Evolutionary conservation across 345 rosid species (phyloP).

Genomic region (Litchi chinensis): DNA sequence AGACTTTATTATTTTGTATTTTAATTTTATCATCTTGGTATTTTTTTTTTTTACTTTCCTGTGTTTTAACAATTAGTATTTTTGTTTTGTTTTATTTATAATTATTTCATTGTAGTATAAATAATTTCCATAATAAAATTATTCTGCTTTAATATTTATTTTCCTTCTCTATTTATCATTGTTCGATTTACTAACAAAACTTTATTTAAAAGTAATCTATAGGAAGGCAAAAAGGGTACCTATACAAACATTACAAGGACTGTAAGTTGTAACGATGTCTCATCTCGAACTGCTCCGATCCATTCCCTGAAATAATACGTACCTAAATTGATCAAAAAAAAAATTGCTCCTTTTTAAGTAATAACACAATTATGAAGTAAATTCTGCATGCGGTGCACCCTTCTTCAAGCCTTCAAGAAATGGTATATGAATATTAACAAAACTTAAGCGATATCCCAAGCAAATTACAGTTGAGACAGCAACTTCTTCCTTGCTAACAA

Average conservation of each 20-base stretch:
- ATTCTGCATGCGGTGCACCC: neutral
- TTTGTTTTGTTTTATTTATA: no score
- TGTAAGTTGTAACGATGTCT: slow-evolving; percentile 56
- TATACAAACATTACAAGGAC: slow-evolving; percentile 81
- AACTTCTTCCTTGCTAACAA: slow-evolving; percentile 55
- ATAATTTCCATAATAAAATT: no score
- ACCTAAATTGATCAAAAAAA: neutral
- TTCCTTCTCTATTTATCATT: no score
- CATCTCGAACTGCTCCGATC: slow-evolving; percentile 72
- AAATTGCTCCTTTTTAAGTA: slow-evolving; percentile 4
- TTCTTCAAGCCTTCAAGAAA: neutral
- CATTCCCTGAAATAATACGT: slow-evolving; percentile 44
- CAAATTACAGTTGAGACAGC: slow-evolving; percentile 64
- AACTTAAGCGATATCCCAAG: slow-evolving; percentile 91
- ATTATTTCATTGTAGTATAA: no score
- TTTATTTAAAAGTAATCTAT: neutral
- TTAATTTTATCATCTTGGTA: no score
- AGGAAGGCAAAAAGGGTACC: slow-evolving; percentile 40
- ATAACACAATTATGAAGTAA: neutral
- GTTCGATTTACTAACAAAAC: no score
- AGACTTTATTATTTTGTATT: no score
- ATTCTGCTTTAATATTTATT: no score
- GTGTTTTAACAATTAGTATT: no score
- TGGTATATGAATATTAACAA: slow-evolving; percentile 1
- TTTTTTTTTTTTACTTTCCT: no score